Base-by-base conservation (phyloP, 371 early-diverging fungal genomes). In the Mortierella sp. region DNA sequence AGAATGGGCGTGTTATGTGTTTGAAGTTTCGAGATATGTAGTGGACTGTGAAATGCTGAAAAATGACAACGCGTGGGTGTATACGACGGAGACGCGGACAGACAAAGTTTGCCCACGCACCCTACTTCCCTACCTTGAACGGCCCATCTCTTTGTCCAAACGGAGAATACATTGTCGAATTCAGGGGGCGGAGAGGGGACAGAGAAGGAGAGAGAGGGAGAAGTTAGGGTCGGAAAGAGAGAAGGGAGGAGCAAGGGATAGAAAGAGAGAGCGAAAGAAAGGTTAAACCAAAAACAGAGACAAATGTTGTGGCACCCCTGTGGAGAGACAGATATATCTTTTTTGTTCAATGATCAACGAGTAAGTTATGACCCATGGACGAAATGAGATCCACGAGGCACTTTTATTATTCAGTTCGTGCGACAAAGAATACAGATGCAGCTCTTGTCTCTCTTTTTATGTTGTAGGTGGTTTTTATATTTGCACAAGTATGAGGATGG, bases 321-420 rank as follows among this genome's bases (percentile, higher is more conserved):
- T 60, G 60, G 58, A 56, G 58, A 16, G 12, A 60, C 32, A 56
- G 10, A 56, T 27, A 56, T 18, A 56, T 27, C 10, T 58, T 58
- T n/a, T n/a, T 58, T 58, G 4, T n/a, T 56, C 56, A 56, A 56
- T 56, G 27, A 60, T 32, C 14, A 32, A 60, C 2, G 60, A 60
- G 32, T 14, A 5, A 14, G 60, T 12, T 12, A 29, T 27, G 11
- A 4, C 6, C 21, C 51, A 21, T 51, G 21, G 51, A 51, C 4
- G 32, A 60, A 60, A 60, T 60, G 60, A 60, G 60, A 60, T 60
- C 60, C 60, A 60, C 60, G 60, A 29, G 60, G 60, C 32, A 29
- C 32, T 49, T 48, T 49, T 18, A 49, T 49, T 29, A 60, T 60
- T 60, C 60, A 14, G 12, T 32, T 60, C 60, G 60, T 16, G 60